Conservation (phyloP, 352 stramenopile genomes). For the Phytophthora europaea region DNA sequence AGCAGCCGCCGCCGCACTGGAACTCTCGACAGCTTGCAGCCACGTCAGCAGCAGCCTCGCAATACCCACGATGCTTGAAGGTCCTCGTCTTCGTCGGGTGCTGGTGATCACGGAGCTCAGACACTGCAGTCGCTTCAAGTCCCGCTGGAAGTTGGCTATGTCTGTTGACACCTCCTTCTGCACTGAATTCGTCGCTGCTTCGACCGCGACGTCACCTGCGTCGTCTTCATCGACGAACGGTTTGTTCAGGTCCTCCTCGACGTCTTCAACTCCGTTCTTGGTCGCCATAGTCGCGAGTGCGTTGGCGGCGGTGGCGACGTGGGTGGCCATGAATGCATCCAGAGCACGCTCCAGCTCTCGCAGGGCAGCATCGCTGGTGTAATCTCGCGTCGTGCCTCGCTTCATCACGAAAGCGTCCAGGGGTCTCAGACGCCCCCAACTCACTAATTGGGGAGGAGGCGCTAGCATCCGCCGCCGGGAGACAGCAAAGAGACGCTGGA, state of each 20-base stretch:
- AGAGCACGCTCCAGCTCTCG: conserved; percentile 68
- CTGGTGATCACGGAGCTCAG: conserved; percentile 30
- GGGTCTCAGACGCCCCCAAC: neutral
- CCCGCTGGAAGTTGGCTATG: conserved; percentile 22
- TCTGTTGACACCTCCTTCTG: neutral
- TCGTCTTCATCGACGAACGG: conserved; percentile 11
- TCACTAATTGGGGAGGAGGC: conserved; percentile 38
- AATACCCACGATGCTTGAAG: conserved; percentile 18
- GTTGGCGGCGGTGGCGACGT: conserved; percentile 37
- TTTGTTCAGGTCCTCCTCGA: neutral
- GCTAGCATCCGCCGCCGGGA: conserved; percentile 2
- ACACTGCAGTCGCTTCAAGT: conserved; percentile 46
- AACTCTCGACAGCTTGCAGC: conserved; percentile 50
- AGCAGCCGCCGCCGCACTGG: conserved; percentile 28
- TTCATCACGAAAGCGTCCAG: conserved; percentile 21
- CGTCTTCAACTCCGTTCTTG: conserved; percentile 13
- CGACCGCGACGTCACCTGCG: neutral
- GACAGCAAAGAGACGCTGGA: conserved; percentile 12
- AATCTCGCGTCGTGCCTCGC: conserved; percentile 18
- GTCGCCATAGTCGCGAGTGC: conserved; percentile 9
- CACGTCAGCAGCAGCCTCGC: conserved; percentile 46
- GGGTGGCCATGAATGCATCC: conserved; percentile 63
- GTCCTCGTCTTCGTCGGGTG: conserved; percentile 18
- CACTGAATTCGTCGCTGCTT: neutral
- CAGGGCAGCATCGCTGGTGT: conserved; percentile 29